phyloP scores from a whole-genome alignment of 202 grass and related monocot species.

The Miscanthus sacchariflorus region DNA sequence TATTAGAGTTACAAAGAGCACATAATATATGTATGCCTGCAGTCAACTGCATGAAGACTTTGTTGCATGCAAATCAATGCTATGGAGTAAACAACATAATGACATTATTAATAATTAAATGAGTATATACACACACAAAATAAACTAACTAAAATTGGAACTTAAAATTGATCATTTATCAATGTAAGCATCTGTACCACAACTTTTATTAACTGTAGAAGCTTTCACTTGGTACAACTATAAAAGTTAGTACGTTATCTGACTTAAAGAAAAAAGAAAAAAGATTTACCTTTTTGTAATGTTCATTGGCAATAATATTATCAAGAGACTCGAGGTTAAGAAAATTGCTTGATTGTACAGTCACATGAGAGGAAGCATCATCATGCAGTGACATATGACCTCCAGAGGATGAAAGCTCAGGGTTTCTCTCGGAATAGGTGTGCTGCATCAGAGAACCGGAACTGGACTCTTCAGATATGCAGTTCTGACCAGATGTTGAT shows the following conservation, averaged over 20 bases:
- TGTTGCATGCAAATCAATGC: background rate
- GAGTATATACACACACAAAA: background rate
- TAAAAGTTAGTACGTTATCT: background rate
- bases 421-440: background rate
- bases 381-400: slow-evolving; percentile 5
- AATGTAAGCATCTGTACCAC: background rate
- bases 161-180: background rate
- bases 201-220: background rate
- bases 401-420: slow-evolving; percentile 40
- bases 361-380: slow-evolving; percentile 24
- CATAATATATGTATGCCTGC: background rate
- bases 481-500: slow-evolving; percentile 33
- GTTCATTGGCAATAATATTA: slow-evolving; percentile 47
- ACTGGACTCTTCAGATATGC: background rate
- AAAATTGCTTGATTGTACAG: slow-evolving; percentile 33
- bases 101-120: background rate
- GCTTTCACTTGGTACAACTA: background rate
- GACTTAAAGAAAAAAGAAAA: background rate
- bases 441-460: background rate
- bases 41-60: background rate
- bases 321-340: slow-evolving; percentile 44
- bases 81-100: background rate
- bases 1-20: background rate
- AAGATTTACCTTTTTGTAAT: slow-evolving; percentile 52
- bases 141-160: background rate